Percentiles rank a stretch among this genome's conserved stretches.
Conservation (phyloP, 2,329 filamentous ascomycete genomes). For the Lasiodiplodia hormozganensis region DNA sequence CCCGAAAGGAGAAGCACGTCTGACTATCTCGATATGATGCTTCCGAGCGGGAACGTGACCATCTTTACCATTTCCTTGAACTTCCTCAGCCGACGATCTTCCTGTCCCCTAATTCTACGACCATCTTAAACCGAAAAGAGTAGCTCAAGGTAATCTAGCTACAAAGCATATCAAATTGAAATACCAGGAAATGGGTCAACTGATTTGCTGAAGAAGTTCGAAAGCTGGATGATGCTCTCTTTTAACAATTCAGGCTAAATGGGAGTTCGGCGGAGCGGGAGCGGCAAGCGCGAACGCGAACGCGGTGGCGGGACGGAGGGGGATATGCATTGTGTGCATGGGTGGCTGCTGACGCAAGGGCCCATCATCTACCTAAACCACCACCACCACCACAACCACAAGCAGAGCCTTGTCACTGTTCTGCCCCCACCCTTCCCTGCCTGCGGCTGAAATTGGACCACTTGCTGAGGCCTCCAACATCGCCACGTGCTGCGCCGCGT, state of each 20-base stretch:
- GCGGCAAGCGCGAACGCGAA: neutral
- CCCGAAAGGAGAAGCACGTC: too few species aligned
- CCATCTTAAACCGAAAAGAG: too few species aligned
- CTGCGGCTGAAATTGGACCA: neutral
- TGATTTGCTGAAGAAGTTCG: neutral
- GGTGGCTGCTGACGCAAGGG: neutral
- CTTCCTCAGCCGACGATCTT: too few species aligned
- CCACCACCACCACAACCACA: neutral
- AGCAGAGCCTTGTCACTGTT: neutral
- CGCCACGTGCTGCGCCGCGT: neutral
- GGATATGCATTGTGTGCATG: neutral
- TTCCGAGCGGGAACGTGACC: too few species aligned
- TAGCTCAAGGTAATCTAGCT: too few species aligned
- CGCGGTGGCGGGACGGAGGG: conserved; percentile 9
- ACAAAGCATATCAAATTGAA: neutral
- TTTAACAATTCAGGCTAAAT: conserved; percentile 14
- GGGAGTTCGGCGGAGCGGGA: conserved; percentile 20
- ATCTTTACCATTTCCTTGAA: too few species aligned
- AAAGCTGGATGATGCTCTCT: neutral
- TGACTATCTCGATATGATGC: too few species aligned
- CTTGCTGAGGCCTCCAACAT: neutral
- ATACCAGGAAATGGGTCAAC: neutral
- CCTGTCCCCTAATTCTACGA: too few species aligned
- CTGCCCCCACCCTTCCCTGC: too few species aligned
- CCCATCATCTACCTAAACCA: neutral